Conservation (phyloP, 805 yeast species). For the Tetrapisispora namnaoensis region DNA sequence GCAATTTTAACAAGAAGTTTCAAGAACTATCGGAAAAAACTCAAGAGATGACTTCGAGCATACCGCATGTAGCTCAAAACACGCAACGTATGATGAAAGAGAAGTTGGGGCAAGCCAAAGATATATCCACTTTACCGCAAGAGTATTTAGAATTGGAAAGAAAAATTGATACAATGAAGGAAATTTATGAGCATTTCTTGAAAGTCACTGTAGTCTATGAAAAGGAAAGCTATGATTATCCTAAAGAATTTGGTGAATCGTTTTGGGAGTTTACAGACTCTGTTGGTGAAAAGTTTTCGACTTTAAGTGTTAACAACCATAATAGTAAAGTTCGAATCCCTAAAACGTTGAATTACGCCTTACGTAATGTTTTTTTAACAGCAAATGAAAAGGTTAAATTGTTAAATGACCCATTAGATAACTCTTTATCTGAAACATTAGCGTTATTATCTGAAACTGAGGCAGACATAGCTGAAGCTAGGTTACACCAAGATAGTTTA, state of each 20-base stretch:
- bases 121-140: slow-evolving; percentile 70
- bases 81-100: slow-evolving; percentile 71
- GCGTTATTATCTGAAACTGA: slow-evolving; percentile 59
- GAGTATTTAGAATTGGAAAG: slow-evolving; percentile 66
- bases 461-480: slow-evolving; percentile 68
- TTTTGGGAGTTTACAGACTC: slow-evolving; percentile 58
- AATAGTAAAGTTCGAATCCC: slow-evolving; percentile 32
- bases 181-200: slow-evolving; percentile 48
- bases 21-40: slow-evolving; percentile 27
- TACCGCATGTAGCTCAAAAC: slow-evolving; percentile 59
- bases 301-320: not conserved
- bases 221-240: slow-evolving; percentile 71
- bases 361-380: slow-evolving; percentile 58
- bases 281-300: slow-evolving; percentile 38
- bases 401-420: slow-evolving; percentile 29
- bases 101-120: slow-evolving; percentile 64
- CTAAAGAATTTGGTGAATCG: slow-evolving; percentile 60
- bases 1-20: slow-evolving; percentile 21
- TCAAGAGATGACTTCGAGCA: slow-evolving; percentile 39
- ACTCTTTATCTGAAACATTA: slow-evolving; percentile 42
- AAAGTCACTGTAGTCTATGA: slow-evolving; percentile 48
- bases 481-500: slow-evolving; percentile 71
- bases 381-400: slow-evolving; percentile 23
- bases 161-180: slow-evolving; percentile 60
- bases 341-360: slow-evolving; percentile 70